Percentiles rank a stretch among this genome's conserved stretches.
Evolutionary conservation across 1,284 basidiomycete genomes (phyloP).

Genomic region (Cryptococcus maquisensis): DNA sequence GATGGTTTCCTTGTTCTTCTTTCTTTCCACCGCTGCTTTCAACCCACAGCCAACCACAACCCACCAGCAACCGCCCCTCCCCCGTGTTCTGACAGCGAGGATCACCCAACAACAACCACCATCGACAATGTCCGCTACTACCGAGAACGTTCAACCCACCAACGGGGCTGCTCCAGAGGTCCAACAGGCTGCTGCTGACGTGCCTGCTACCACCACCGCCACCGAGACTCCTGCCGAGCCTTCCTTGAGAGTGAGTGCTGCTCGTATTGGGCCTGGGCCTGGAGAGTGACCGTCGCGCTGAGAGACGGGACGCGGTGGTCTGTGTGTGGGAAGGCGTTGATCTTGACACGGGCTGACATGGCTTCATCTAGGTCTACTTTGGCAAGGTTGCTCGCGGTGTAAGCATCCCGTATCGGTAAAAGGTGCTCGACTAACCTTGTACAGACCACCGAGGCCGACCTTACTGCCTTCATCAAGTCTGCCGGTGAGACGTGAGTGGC

Average conservation of each 20-base stretch:
- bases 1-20: no score
- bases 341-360: background rate
- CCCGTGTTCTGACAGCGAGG: no score
- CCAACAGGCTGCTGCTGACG: slow-evolving; percentile 4
- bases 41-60: no score
- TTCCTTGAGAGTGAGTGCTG: background rate
- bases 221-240: background rate
- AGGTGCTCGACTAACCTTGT: background rate
- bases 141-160: slow-evolving; percentile 4
- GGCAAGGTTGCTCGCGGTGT: slow-evolving; percentile 46
- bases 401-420: slow-evolving; percentile 2
- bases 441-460: slow-evolving; percentile 42
- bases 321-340: background rate
- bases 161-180: slow-evolving; percentile 12
- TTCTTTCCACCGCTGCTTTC: no score
- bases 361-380: slow-evolving; percentile 39
- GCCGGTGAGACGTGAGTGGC: slow-evolving; percentile 44
- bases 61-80: no score
- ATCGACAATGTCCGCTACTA: slow-evolving; percentile 12
- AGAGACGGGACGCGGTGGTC: background rate
- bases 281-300: background rate
- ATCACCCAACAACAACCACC: background rate
- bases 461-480: slow-evolving; percentile 36
- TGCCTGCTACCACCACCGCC: background rate
- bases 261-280: background rate